Base-by-base conservation (phyloP, 805 yeast species). In the Saccharomycopsis synnaedendra region DNA sequence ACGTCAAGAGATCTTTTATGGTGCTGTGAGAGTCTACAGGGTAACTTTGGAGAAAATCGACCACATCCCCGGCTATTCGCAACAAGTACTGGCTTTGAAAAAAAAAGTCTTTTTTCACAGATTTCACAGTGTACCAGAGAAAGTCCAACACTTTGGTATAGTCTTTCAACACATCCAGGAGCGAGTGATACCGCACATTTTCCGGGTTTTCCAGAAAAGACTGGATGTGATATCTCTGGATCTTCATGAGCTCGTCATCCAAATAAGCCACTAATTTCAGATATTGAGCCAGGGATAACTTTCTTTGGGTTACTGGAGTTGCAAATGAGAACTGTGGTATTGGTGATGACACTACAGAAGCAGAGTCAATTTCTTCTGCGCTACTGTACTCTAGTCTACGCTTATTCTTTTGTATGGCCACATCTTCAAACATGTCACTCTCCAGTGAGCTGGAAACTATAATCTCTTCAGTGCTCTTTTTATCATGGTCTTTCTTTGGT, bases 81-180 rank as follows among this genome's bases (percentile, higher is more conserved):
- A 85, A 64, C 11, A 82, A 61, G 55, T 81, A 82, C 45, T 78
- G 77, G 0, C 73, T 67, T 59, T 82, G 89, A 0, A 85, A 85
- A 57, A 75, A 75, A 45, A 43, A 8, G 34, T 38, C 28, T 7
- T 33, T 34, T 27, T 40, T 45, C 57, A 51, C 11, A 57, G 51
- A 41, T 54, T 50, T 29, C 11, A 82, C 66, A 0, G 87, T 78
- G 47, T 71, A 72, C 85, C 86, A 80, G 4, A 84, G 62, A 39
- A 85, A 66, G 42, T 72, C 76, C 3, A 81, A 55, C 1, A 82
- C 59, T 5, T 65, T 61, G 37, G 67, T 66, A 30, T 81, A 56
- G 39, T 79, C 84, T 0, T 46, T 53, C 1, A 75, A 50, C 5
- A 80, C 59, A 3, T 68, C 63, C 1, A 54, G 43, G 39, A 68